Base-by-base conservation (phyloP, 805 yeast genomes). In the Ogataea paraovalis region DNA sequence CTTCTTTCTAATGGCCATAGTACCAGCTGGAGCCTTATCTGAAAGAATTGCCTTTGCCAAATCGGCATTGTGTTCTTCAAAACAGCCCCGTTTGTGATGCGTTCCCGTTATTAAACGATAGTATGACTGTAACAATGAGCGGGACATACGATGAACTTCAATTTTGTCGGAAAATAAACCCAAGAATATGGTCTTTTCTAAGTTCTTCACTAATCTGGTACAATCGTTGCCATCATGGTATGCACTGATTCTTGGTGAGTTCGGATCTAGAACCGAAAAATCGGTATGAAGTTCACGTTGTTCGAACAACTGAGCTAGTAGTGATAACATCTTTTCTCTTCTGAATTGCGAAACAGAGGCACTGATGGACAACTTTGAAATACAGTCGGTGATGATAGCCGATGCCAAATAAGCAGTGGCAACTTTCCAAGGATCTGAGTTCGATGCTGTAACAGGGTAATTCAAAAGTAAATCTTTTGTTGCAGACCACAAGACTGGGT, bases 1-100 rank as follows among this genome's bases (percentile, higher is more conserved):
- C 49, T 80, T 76, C 59, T 85, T 85, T 58, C 86, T 90, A 32
- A 85, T 72, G 0, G 95, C 90, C 25, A 84, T 82, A 19, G 82
- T 74, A 25, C 94, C 91, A 0, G 87, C 80, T 37, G 84, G 77
- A 1, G 82, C 76, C 20, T 72, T 76, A 51, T 83, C 90, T 6
- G 76, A 64, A 2, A 77, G 65, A 41, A 87, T 68, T 3, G 72
- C 69, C 9, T 55, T 52, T 38, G 73, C 73, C 21, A 80, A 68
- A 0, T 62, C 69, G 4, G 60, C 43, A 47, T 77, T 75, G 13
- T 57, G 47, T 9, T 42, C 49, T 19, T 49, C 57, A 45, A 59
- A 58, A 52, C 70, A 67, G 16, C 32, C 43, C 4, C 45, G 33
- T 4, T 41, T 14, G 47, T 66, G 69, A 25, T 50, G 51, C 1